Evolutionary conservation across 768 basidiomycete species (phyloP).

Genomic region (Tricholoma sp.): DNA sequence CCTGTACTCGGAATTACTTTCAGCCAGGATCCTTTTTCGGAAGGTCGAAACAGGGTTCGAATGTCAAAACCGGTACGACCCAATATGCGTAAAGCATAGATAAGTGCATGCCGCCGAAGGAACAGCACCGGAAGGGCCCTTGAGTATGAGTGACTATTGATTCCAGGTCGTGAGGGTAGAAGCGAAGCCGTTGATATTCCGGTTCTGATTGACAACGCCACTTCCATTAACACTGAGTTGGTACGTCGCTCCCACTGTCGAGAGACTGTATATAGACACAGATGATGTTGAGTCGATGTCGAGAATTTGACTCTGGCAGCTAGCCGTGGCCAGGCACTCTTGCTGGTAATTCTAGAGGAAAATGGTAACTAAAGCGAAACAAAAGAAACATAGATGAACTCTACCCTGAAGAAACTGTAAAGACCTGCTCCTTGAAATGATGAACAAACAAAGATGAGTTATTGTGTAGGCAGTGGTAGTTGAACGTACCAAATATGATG

Average conservation of each 20-base stretch:
- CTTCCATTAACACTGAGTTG: conserved; percentile 29
- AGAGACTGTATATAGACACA: conserved; percentile 42
- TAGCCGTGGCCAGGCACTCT: conserved; percentile 34
- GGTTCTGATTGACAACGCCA: conserved; percentile 44
- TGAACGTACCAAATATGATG: conserved; percentile 50
- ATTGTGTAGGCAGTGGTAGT: not conserved
- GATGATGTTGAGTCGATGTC: conserved; percentile 36
- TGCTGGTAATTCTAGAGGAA: conserved; percentile 38
- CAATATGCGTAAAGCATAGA: no score
- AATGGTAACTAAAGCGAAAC: not conserved
- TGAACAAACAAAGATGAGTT: not conserved
- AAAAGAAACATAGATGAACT: conserved; percentile 7
- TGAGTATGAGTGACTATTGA: not conserved
- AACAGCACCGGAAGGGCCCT: no score
- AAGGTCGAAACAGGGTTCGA: no score
- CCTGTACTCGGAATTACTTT: no score
- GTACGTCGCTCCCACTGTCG: conserved; percentile 52
- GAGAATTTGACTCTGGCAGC: conserved; percentile 53
- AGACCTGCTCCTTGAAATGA: conserved; percentile 50
- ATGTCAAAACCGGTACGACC: no score
- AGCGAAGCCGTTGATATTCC: conserved; percentile 53
- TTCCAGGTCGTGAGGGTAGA: conserved; percentile 51
- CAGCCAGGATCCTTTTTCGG: no score
- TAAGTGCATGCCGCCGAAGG: no score
- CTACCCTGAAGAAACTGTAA: conserved; percentile 35